Conservation (phyloP, 2,329 filamentous ascomycete genomes). For the Plectosphaerella cucumerina region DNA sequence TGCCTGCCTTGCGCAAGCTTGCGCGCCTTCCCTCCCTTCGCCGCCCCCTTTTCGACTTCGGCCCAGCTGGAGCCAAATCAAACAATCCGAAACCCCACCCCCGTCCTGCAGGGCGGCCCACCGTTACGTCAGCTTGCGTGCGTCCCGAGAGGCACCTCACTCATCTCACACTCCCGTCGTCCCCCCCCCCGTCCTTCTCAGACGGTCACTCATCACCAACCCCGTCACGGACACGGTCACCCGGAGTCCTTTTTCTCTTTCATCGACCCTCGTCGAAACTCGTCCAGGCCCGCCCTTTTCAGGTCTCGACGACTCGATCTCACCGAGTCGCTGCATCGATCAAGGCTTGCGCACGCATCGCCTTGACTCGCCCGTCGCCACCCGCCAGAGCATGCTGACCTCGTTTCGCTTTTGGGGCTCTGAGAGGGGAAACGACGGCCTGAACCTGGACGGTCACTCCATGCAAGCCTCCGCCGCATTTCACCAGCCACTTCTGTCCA, state of each 20-base stretch:
- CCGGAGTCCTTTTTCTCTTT: neutral
- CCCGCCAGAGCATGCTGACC: constrained; percentile 41
- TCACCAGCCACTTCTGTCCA: constrained; percentile 26
- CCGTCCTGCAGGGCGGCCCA: constrained; percentile 8
- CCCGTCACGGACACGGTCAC: constrained; percentile 3
- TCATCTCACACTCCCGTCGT: neutral
- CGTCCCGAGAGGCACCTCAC: neutral
- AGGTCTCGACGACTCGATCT: neutral
- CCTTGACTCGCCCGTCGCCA: neutral
- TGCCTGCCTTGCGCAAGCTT: neutral
- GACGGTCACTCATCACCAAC: constrained; percentile 1
- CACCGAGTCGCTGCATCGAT: constrained; percentile 17
- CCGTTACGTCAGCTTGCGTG: constrained; percentile 13
- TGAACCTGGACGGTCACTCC: constrained; percentile 36
- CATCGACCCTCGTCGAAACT: neutral
- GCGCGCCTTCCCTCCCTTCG: constrained; percentile 11
- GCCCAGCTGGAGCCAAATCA: constrained; percentile 3
- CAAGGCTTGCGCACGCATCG: neutral
- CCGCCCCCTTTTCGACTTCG: constrained; percentile 3
- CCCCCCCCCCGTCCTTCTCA: neutral
- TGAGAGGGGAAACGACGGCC: constrained; percentile 54
- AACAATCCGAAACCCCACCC: constrained; percentile 1
- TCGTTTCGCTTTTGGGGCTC: constrained; percentile 57
- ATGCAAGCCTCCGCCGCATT: constrained; percentile 29
- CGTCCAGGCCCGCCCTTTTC: constrained; percentile 1